Base-by-base conservation (phyloP, 192 early-diverging fungal species). In the Haplosporangium gracile region DNA sequence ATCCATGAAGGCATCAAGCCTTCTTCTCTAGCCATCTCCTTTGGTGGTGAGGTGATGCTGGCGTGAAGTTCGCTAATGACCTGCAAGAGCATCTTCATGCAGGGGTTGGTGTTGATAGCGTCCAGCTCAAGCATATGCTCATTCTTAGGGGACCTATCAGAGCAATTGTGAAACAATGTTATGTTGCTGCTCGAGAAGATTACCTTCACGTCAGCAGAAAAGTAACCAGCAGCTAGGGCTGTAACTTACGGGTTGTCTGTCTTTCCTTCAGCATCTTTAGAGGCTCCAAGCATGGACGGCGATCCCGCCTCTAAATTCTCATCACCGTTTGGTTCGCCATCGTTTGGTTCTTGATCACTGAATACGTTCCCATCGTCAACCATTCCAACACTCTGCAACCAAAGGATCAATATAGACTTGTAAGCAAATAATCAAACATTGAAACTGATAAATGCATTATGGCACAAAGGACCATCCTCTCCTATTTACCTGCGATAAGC, bases 1-100 rank as follows among this genome's bases (percentile, higher is more conserved):
- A 95, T 95, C 95, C 95, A 96, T 4, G 65, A 40, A 1, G 94
- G 93, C 92, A 94, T 92, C 22, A 60, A 47, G 2, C 51, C 68
- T 7, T 81, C 77, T 24, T 85, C 81, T 34, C 80, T 76, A 1
- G 80, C 75, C 79, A 86, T 78, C 39, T 81, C 78, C 26, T 70
- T 74, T 13, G 69, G 53, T 9, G 90, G 85, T 4, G 88, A 86
- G 18, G 88, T 88, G 39, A 91, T 89, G 13, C 82, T 68, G 5
- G 40, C 78, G 53, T 92, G 90, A 16, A 96, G 79, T 45, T 89
- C 89, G 10, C 84, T 72, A 13, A 96, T 91, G n/a, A 94, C 79
- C 24, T 84, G 82, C n/a, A 94, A 53, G 11, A 95, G 87, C 43
- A 80, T 85, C 74, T 87, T 80, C 94, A 95, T 94, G 84, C 95